A percentile compares a stretch with the other conserved stretches of the same genome.
These are phyloP conservation scores for Herpetospermum pedunculosum DNA, from an alignment of 306 rosid genomes.

Conservation along the genomic window DNA sequence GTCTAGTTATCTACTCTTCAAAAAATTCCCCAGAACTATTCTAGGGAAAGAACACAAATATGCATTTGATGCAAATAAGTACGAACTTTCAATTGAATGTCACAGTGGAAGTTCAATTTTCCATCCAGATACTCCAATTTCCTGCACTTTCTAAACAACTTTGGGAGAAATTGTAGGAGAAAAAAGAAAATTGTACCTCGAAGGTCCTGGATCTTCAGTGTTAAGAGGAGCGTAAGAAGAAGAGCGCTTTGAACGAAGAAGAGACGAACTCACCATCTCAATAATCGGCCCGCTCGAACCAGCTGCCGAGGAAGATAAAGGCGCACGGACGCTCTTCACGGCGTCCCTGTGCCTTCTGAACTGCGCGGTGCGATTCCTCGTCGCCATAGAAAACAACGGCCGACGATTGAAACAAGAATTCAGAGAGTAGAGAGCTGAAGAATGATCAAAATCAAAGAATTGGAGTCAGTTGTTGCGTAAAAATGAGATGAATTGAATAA, in stretches of 20 bases:
- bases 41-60: background rate
- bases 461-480: background rate
- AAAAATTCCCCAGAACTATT: background rate
- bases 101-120: background rate
- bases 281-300: slow-evolving; percentile 54
- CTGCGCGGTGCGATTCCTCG: slow-evolving; percentile 49
- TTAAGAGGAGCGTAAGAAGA: slow-evolving; percentile 57
- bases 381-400: slow-evolving; percentile 36
- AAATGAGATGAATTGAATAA: background rate
- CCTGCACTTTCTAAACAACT: background rate
- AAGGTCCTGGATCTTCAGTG: slow-evolving; percentile 62
- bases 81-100: background rate
- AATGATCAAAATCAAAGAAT: background rate
- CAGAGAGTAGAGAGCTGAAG: background rate
- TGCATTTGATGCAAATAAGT: background rate
- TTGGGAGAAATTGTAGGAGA: background rate
- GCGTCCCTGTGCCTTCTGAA: slow-evolving; percentile 55
- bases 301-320: slow-evolving; percentile 49
- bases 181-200: slow-evolving; percentile 12
- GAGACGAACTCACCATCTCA: slow-evolving; percentile 54
- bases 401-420: background rate
- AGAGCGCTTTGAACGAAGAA: slow-evolving; percentile 46
- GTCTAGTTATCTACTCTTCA: background rate
- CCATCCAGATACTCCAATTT: background rate
- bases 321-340: slow-evolving; percentile 64